phyloP scores from a whole-genome alignment of 257 asterid genomes.

The Penstemon davidsonii region DNA sequence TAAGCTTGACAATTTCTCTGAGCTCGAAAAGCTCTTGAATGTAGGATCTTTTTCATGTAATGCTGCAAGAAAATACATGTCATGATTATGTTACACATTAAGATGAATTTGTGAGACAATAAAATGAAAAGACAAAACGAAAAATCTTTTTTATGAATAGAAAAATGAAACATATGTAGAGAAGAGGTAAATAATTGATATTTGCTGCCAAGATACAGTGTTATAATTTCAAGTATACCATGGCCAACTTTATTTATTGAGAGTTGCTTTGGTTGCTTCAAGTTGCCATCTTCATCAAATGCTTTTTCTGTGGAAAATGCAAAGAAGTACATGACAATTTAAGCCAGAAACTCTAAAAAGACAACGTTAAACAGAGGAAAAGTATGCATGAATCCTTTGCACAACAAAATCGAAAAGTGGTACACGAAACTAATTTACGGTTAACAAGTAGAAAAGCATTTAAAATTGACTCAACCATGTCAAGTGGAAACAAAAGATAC shows the following conservation, averaged over 20 bases:
- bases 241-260: conserved; percentile 91
- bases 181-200: not conserved
- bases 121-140: conserved; percentile 1
- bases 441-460: not conserved
- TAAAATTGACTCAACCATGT: conserved; percentile 34
- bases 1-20: conserved; percentile 55
- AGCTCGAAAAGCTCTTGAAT: conserved; percentile 66
- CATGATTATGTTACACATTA: not conserved
- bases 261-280: conserved; percentile 71
- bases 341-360: conserved; percentile 3
- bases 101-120: conserved; percentile 7
- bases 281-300: conserved; percentile 62
- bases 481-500: not conserved
- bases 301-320: conserved; percentile 60
- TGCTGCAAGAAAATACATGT: conserved; percentile 44
- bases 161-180: not conserved
- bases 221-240: conserved; percentile 40
- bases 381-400: not conserved
- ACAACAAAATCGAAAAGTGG: not conserved
- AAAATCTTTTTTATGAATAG: not conserved
- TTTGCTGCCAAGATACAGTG: conserved; percentile 1
- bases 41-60: conserved; percentile 63
- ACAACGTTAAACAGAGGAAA: not conserved
- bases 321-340: conserved; percentile 2
- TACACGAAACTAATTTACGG: too few species aligned